phyloP scores from a whole-genome alignment of 2,329 filamentous ascomycete genomes.

The Clathrospora elynae region DNA sequence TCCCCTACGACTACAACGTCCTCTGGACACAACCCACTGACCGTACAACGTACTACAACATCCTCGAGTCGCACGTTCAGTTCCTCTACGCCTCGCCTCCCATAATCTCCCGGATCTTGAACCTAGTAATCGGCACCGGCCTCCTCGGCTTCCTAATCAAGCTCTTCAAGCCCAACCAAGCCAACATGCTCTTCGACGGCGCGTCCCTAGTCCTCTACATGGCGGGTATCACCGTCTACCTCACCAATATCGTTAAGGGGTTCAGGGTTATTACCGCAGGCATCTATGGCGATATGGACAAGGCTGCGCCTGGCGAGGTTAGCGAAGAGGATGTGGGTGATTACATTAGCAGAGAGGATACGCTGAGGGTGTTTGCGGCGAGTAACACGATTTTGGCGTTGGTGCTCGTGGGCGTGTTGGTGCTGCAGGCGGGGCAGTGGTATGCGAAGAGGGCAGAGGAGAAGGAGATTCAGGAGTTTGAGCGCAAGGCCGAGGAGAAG shows the following conservation, averaged over 20 bases:
- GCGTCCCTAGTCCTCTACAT: constrained; percentile 74
- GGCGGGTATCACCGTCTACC: constrained; percentile 89
- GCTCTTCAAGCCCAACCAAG: constrained; percentile 90
- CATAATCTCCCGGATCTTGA: constrained; percentile 88
- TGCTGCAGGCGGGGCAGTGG: constrained; percentile 96
- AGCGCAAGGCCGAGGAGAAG: constrained; percentile 51
- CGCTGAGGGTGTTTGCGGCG: constrained; percentile 84
- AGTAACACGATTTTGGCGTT: constrained; percentile 96
- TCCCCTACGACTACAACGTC: constrained; percentile 93
- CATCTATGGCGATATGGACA: constrained; percentile 60
- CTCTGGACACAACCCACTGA: constrained; percentile 75
- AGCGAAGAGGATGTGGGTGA: constrained; percentile 57
- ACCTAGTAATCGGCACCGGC: constrained; percentile 88
- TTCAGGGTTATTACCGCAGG: constrained; percentile 80
- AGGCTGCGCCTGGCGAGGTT: constrained; percentile 41
- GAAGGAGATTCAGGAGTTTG: constrained; percentile 73
- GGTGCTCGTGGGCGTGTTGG: constrained; percentile 86
- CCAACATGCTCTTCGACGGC: constrained; percentile 93
- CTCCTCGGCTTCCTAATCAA: constrained; percentile 90
- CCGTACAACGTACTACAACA: constrained; percentile 72
- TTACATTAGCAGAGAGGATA: constrained; percentile 82
- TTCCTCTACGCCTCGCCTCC: constrained; percentile 92
- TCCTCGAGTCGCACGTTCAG: constrained; percentile 86
- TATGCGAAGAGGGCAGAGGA: constrained; percentile 94
- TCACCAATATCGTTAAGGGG: constrained; percentile 96